These are phyloP conservation scores for Capsicum rhomboideum DNA, from an alignment of 257 asterid genomes.

Conservation along the genomic window DNA sequence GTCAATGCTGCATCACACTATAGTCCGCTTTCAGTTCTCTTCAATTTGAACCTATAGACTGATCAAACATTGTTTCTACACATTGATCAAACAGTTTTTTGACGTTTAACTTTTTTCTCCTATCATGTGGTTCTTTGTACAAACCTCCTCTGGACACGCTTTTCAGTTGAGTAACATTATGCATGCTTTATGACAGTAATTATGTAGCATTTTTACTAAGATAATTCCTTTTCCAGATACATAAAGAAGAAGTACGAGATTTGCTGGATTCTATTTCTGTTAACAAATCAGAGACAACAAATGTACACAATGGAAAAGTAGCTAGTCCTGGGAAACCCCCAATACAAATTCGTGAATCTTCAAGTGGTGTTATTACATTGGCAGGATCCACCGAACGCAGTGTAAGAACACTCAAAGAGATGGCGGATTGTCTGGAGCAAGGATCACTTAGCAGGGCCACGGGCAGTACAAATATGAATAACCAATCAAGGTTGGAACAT, in stretches of 20 bases:
- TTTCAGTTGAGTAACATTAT: background rate
- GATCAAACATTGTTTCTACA: background rate
- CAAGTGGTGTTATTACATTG: slow-evolving; percentile 89
- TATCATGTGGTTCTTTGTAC: background rate
- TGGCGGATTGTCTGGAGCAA: slow-evolving; percentile 92
- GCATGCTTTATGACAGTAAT: background rate
- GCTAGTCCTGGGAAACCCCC: slow-evolving; percentile 73
- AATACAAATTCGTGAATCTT: slow-evolving; percentile 96
- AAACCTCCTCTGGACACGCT: background rate
- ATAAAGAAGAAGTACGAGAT: slow-evolving; percentile 97
- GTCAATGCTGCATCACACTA: background rate
- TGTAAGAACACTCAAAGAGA: slow-evolving; percentile 79
- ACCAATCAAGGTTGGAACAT: slow-evolving; percentile 67
- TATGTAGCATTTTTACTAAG: background rate
- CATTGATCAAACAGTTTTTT: background rate
- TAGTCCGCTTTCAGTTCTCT: background rate
- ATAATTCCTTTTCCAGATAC: slow-evolving; percentile 50
- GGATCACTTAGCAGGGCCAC: slow-evolving; percentile 95
- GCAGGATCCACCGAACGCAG: slow-evolving; percentile 96
- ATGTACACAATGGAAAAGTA: slow-evolving; percentile 69
- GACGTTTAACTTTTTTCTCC: background rate
- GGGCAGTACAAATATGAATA: slow-evolving; percentile 98
- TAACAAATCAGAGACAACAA: slow-evolving; percentile 55
- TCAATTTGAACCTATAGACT: background rate
- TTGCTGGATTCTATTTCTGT: slow-evolving; percentile 54